Percentiles rank a stretch among this genome's conserved stretches.
Evolutionary conservation across 768 basidiomycete species (phyloP).

Genomic region (Tylopilus sp.): DNA sequence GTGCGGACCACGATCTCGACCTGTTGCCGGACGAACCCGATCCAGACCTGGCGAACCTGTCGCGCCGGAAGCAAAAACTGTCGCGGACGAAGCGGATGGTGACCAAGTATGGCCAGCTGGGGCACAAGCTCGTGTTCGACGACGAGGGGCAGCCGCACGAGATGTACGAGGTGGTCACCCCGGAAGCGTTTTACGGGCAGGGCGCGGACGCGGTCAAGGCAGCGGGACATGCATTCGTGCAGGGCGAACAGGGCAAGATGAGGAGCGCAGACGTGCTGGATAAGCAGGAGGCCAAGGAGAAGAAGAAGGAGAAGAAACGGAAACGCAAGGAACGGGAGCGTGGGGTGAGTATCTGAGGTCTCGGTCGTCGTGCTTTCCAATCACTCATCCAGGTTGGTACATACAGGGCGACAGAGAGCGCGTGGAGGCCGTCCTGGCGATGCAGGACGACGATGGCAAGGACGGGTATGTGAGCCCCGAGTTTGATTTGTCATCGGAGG

Average conservation of each 20-base stretch:
- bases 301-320: conserved; percentile 88
- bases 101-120: conserved; percentile 52
- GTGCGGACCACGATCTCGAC: conserved; percentile 83
- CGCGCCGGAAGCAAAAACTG: conserved; percentile 82
- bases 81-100: conserved; percentile 71
- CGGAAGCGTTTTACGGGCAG: conserved; percentile 67
- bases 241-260: conserved; percentile 72
- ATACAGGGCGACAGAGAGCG: conserved; percentile 31
- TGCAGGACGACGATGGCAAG: conserved; percentile 45
- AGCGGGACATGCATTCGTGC: conserved; percentile 67
- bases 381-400: conserved; percentile 1
- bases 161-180: conserved; percentile 78
- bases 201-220: conserved; percentile 62
- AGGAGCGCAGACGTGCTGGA: conserved; percentile 67
- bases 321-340: conserved; percentile 81
- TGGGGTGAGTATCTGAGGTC: conserved; percentile 24
- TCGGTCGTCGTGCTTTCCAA: no score
- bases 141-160: conserved; percentile 80
- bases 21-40: conserved; percentile 38
- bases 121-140: conserved; percentile 84
- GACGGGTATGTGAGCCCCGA: conserved; percentile 73
- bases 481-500: conserved; percentile 49
- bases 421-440: conserved; percentile 27
- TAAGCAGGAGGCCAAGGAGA: conserved; percentile 80
- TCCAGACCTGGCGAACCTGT: conserved; percentile 51